Evolutionary conservation across 768 basidiomycete genomes (phyloP), one percentile per base, ranked within the genome.

Genomic region (Boletus tomentosulus): DNA sequence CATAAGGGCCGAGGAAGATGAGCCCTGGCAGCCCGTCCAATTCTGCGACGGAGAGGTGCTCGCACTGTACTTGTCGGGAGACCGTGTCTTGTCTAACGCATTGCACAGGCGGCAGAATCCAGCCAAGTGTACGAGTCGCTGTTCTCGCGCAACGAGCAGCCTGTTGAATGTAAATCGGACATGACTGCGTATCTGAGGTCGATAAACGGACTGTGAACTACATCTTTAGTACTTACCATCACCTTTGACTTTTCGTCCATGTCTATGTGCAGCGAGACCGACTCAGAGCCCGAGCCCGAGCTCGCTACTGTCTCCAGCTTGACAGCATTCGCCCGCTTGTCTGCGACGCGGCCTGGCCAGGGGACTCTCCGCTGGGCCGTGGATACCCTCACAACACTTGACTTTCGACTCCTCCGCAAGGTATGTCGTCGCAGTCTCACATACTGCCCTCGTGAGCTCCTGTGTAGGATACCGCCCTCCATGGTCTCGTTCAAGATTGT

Each of bases 1-100:
- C n/a, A 83, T 91, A 37, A 80, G 87, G 28, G 73, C 73, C 3
- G 90, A 92, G 64, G 87, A 90, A 62, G 89, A 91, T 50, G 90
- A 90, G 63, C 71, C 70, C 49, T 93, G 90, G 90, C 73, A 84
- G 61, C 74, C 81, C 44, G 73, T 89, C 24, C 76, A 84, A 46
- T 91, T 84, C 66, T 83, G 74, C 61, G 84, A 83, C 59, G 76
- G 76, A 37, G 78, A 81, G 72, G 90, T 92, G 57, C 52, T 81
- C 67, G 27, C 6, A 27, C n/a, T 27, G 35, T 50, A 1, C 50
- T 46, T 47, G 24, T 31, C 24, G 22, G 31, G 9, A 12, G 19
- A 12, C 28, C 55, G 33, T 35, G 49, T 51, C 46, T 49, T 54
- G 47, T 53, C 58, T 58, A 48, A 56, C 57, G 3, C 50, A 16